Base-by-base conservation (phyloP, 179 eudicot species). In the Drosera spatulata region DNA sequence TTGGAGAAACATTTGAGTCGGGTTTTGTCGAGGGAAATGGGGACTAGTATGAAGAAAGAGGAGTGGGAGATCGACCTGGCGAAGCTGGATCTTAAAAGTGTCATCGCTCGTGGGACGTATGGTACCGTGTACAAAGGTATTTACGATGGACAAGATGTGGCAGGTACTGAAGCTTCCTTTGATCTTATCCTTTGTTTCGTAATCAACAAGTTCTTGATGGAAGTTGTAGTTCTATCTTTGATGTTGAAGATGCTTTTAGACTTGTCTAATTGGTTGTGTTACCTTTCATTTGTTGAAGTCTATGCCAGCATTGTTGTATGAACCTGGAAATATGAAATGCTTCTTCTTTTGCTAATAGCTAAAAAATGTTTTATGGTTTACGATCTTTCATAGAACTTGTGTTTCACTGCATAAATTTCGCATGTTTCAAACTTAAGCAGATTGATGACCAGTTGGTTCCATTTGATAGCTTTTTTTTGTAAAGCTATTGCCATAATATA, bases 51-150 rank as follows among this genome's bases (percentile, higher is more conserved):
- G 42, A 80, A 80, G 54, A 79, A 79, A 62, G 88, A 85, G 62
- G 95, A 80, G 48, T 93, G 96, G 99, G 96, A 89, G 55, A 89
- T 93, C 62, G 95, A 93, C 40, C 66, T 81, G 69, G 69, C 79
- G 1, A 93, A 93, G 66, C 79, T 93, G 58, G 87, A 86, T 61
- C 71, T 93, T 37, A 79, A 62, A 59, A 66, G 70, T 67, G 75
- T 79, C 57, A 77, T 93, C 41, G 93, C 96, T 68, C 85, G 78
- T 63, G 99, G 99, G 46, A 84, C 99, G 1, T 84, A 76, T 69
- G 96, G 95, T 51, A 76, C 95, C 41, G 90, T 93, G 9, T 89
- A 89, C 67, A 69, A 64, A 50, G 95, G 86, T 58, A 58, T 63
- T 67, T 93, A 89, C 71, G 96, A 89, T 74, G 90, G 81, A 50